phyloP scores from a whole-genome alignment of 2,329 filamentous ascomycete genomes.

The Pseudogymnoascus destructans region DNA sequence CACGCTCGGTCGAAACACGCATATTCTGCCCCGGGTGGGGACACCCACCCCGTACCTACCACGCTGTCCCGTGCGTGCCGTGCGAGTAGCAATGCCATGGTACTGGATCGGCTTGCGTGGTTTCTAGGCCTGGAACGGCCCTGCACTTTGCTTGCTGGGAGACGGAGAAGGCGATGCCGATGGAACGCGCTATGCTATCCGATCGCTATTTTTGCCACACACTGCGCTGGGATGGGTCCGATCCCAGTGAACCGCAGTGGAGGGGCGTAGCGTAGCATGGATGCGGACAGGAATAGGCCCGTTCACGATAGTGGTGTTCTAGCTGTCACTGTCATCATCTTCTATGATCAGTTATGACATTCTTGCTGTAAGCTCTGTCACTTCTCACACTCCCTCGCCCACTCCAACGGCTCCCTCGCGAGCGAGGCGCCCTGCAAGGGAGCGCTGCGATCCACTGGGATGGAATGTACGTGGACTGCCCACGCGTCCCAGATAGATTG shows the following conservation, averaged over 20 bases:
- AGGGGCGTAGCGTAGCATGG: neutral
- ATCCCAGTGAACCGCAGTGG: neutral
- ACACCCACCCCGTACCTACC: no score
- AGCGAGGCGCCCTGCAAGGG: neutral
- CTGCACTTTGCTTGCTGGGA: neutral
- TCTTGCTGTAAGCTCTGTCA: neutral
- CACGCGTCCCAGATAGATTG: neutral
- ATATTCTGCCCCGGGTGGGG: neutral
- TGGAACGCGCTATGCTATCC: neutral
- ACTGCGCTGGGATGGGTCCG: neutral
- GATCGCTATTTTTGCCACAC: neutral
- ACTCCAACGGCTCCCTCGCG: neutral
- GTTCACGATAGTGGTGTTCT: no score
- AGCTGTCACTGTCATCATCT: no score
- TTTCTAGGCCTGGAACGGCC: neutral
- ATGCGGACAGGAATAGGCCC: no score
- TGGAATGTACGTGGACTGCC: neutral
- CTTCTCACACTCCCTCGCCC: neutral
- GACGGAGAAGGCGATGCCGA: neutral
- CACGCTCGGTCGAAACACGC: no score
- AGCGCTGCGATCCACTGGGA: neutral
- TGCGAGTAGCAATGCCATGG: neutral
- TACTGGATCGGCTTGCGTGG: neutral
- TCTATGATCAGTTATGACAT: neutral
- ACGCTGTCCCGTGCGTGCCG: neutral